Percentiles rank a stretch among this genome's conserved stretches.
Conservation (phyloP, 2,329 filamentous ascomycete species). For the Cladophialophora chaetospira region DNA sequence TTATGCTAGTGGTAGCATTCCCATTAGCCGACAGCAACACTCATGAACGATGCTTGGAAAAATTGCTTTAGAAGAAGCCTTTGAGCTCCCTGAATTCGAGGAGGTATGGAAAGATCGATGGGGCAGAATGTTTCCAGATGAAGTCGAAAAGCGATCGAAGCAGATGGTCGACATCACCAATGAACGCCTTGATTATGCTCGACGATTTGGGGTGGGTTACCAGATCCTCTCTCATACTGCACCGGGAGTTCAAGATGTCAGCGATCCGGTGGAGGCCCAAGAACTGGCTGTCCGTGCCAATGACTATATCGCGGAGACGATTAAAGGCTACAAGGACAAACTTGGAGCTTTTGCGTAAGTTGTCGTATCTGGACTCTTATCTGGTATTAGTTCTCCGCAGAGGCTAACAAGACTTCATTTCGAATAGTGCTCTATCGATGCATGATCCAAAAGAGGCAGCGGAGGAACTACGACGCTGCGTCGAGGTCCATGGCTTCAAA, state of each 20-base stretch:
- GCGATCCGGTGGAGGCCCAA: constrained; percentile 32
- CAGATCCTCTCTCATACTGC: constrained; percentile 34
- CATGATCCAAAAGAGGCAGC: constrained; percentile 45
- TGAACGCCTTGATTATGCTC: constrained; percentile 19
- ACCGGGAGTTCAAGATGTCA: constrained; percentile 35
- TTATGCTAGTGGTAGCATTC: too few relatives aligned
- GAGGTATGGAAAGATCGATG: neutral
- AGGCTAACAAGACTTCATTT: too few relatives aligned
- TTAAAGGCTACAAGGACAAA: constrained; percentile 38
- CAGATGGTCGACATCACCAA: constrained; percentile 50
- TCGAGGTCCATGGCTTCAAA: constrained; percentile 60
- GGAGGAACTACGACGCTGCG: constrained; percentile 47
- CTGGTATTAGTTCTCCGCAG: neutral
- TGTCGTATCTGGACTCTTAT: neutral
- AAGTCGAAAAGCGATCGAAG: constrained; percentile 57
- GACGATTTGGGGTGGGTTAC: constrained; percentile 35
- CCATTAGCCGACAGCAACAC: too few relatives aligned
- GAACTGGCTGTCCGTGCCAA: constrained; percentile 33
- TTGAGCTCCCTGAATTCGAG: neutral
- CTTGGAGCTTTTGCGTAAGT: constrained; percentile 45
- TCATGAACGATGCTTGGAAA: constrained; percentile 34
- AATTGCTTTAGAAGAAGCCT: neutral
- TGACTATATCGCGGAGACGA: constrained; percentile 32
- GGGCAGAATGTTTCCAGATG: neutral
- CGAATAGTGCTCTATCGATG: constrained; percentile 43